These are phyloP conservation scores for Aristolochia contorta DNA, from an alignment of 164 flowering plant species.

Conservation along the genomic window DNA sequence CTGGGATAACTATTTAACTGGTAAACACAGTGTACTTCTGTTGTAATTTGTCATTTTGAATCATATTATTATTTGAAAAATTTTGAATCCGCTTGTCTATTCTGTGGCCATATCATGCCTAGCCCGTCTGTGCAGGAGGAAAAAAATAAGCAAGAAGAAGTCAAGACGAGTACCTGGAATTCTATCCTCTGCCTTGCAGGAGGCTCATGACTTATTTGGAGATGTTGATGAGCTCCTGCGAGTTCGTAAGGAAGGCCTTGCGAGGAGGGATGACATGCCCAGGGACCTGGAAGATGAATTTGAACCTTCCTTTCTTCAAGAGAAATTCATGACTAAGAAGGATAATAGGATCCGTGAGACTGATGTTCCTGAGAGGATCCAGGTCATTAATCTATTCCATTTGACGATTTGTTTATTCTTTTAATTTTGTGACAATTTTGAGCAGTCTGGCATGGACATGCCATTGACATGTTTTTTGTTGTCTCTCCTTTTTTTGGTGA, in stretches of 20 bases:
- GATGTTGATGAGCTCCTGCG: constrained; percentile 67
- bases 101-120: background rate
- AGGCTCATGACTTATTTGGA: constrained; percentile 93
- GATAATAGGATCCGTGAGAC: constrained; percentile 61
- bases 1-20: no score
- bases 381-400: constrained; percentile 37
- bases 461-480: constrained; percentile 36
- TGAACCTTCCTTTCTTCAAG: constrained; percentile 71
- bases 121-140: constrained; percentile 26
- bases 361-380: constrained; percentile 93
- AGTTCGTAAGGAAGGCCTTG: constrained; percentile 50
- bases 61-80: no score
- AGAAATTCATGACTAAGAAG: constrained; percentile 86
- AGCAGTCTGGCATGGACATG: constrained; percentile 54
- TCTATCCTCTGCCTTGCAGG: constrained; percentile 68
- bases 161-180: constrained; percentile 57
- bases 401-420: constrained; percentile 39
- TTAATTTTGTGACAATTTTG: background rate
- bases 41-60: background rate
- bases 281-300: constrained; percentile 80
- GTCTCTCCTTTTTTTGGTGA: no score
- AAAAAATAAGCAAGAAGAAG: constrained; percentile 42
- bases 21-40: no score
- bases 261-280: constrained; percentile 39
- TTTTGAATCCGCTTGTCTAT: background rate